A percentile compares a stretch with the other conserved stretches of the same genome.
These are phyloP conservation scores for Pseudoperonospora humuli DNA, from an alignment of 352 stramenopile genomes.

Conservation along the genomic window DNA sequence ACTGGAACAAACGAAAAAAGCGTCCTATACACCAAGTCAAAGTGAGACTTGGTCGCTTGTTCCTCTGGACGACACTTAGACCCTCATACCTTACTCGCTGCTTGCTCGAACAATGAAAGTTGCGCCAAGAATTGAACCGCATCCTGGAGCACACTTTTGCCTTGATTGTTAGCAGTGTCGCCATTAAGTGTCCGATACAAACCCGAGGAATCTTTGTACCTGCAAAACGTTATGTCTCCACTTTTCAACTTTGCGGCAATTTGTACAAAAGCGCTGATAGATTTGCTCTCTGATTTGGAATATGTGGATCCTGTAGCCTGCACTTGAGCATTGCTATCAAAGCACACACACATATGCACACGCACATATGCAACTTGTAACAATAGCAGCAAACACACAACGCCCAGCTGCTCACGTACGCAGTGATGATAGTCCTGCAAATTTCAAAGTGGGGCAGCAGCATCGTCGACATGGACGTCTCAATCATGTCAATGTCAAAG, in stretches of 20 bases:
- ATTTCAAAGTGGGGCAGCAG: constrained; percentile 46
- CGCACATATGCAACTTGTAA: not conserved
- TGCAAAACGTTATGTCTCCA: constrained; percentile 16
- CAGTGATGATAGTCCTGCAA: constrained; percentile 44
- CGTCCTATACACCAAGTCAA: constrained; percentile 24
- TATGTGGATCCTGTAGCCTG: constrained; percentile 14
- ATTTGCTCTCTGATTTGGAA: constrained; percentile 12
- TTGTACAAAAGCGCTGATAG: constrained; percentile 32
- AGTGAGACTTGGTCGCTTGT: not conserved
- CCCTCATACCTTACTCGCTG: constrained; percentile 36
- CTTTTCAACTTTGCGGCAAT: constrained; percentile 25
- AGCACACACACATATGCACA: too few species aligned
- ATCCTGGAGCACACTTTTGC: constrained; percentile 28
- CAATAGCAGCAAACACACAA: not conserved
- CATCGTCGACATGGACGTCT: constrained; percentile 43
- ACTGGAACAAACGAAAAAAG: constrained; percentile 45
- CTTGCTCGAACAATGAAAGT: constrained; percentile 44
- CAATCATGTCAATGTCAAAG: constrained; percentile 33
- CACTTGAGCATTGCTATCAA: constrained; percentile 37
- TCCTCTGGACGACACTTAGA: not conserved
- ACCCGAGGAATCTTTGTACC: constrained; percentile 6
- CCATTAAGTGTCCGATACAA: too few species aligned
- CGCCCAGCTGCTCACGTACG: constrained; percentile 18
- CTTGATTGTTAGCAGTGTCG: not conserved
- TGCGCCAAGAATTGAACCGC: constrained; percentile 19